phyloP scores from a whole-genome alignment of 2,329 filamentous ascomycete genomes.

The Pyrenophora teres region DNA sequence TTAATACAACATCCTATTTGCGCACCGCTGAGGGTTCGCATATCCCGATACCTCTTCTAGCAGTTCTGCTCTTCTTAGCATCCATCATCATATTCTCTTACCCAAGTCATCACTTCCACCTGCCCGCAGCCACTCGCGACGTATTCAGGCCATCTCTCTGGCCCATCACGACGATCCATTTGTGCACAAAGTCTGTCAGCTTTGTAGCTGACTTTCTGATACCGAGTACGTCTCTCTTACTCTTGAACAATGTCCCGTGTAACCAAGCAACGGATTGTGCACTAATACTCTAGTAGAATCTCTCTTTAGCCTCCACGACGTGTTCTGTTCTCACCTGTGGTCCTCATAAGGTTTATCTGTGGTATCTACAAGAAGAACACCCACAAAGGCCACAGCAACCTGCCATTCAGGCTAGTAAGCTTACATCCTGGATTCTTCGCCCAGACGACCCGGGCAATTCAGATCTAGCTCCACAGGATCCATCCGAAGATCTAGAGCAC shows the following conservation, averaged over 20 bases:
- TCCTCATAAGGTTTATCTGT: constrained; percentile 12
- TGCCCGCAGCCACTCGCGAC: not conserved
- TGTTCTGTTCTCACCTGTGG: constrained; percentile 12
- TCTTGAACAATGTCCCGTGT: not conserved
- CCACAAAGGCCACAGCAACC: constrained; percentile 1
- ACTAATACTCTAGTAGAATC: not conserved
- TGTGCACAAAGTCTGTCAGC: not conserved
- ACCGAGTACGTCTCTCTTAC: not conserved
- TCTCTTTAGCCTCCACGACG: constrained; percentile 15
- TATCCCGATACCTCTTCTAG: not conserved
- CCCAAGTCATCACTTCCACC: not conserved
- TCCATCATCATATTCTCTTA: not conserved
- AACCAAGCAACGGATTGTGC: not conserved
- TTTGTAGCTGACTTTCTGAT: not conserved
- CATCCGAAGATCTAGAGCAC: not conserved
- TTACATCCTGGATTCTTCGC: constrained; percentile 10
- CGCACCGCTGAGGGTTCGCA: not conserved
- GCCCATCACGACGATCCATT: not conserved
- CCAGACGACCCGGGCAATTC: constrained; percentile 3
- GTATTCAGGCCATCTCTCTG: not conserved
- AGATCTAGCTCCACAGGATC: constrained; percentile 12
- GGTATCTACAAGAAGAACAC: constrained; percentile 5
- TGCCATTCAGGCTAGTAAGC: constrained; percentile 7
- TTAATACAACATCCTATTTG: constrained; percentile 10
- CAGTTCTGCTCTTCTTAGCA: not conserved